These are phyloP conservation scores for Anthostomella pinea DNA, from an alignment of 2,329 filamentous ascomycete species.

Conservation along the genomic window DNA sequence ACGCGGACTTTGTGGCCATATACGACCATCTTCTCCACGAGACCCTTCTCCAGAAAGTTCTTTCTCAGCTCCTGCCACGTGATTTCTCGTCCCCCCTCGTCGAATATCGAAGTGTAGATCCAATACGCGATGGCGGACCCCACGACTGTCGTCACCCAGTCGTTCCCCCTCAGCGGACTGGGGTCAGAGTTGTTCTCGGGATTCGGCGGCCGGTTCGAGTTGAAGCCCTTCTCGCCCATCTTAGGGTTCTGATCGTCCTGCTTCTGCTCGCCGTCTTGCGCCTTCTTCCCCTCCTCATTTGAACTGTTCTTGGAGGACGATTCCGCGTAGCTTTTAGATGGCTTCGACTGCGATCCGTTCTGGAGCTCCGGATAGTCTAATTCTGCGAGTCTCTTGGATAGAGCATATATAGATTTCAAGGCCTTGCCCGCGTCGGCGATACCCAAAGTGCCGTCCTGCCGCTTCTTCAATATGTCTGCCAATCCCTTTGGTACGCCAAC, in stretches of 20 bases:
- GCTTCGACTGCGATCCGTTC: background rate
- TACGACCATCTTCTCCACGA: constrained; percentile 89
- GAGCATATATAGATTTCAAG: constrained; percentile 15
- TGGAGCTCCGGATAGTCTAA: constrained; percentile 4
- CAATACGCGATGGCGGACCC: constrained; percentile 41
- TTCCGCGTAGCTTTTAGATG: constrained; percentile 12
- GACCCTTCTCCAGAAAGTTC: constrained; percentile 91
- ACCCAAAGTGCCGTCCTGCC: constrained; percentile 1
- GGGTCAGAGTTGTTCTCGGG: constrained; percentile 8
- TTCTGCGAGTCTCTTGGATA: constrained; percentile 14
- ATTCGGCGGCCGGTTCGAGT: constrained; percentile 17
- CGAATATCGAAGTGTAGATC: constrained; percentile 42
- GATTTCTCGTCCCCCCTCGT: constrained; percentile 65
- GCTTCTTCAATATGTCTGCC: constrained; percentile 14
- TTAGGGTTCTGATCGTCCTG: constrained; percentile 7
- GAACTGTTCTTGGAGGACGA: constrained; percentile 17
- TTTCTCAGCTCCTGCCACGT: constrained; percentile 96
- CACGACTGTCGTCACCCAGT: constrained; percentile 52
- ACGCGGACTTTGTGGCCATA: constrained; percentile 77
- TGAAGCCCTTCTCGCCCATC: constrained; percentile 22
- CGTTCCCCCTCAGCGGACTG: constrained; percentile 22
- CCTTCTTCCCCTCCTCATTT: constrained; percentile 29
- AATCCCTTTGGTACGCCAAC: constrained; percentile 20
- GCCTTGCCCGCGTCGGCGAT: constrained; percentile 15
- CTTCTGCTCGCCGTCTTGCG: constrained; percentile 11